These are phyloP conservation scores for Hawksworthiomyces lignivorus DNA, from an alignment of 2,329 filamentous ascomycete species.

Conservation along the genomic window DNA sequence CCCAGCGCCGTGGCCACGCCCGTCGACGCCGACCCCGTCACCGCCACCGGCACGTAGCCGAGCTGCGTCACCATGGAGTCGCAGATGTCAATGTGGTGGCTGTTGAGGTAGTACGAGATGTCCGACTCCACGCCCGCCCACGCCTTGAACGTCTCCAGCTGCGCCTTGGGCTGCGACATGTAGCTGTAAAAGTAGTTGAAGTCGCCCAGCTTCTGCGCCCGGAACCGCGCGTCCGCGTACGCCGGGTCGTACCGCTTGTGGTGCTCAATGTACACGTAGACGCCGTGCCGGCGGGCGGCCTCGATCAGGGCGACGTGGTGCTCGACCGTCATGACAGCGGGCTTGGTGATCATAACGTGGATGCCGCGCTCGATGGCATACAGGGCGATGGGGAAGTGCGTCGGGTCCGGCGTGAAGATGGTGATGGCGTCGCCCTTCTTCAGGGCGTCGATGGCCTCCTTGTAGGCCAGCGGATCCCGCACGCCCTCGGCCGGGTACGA, in stretches of 20 bases:
- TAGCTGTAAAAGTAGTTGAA: constrained; percentile 99
- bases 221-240: constrained; percentile 78
- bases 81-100: constrained; percentile 86
- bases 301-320: constrained; percentile 72
- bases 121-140: constrained; percentile 90
- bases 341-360: constrained; percentile 91
- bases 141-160: constrained; percentile 88
- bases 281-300: constrained; percentile 63
- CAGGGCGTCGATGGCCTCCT: constrained; percentile 76
- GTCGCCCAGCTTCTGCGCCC: constrained; percentile 70
- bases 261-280: constrained; percentile 91
- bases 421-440: constrained; percentile 81
- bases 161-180: constrained; percentile 88
- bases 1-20: constrained; percentile 73
- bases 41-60: constrained; percentile 69
- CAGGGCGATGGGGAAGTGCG: constrained; percentile 83
- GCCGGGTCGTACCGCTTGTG: constrained; percentile 95
- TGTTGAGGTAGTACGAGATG: constrained; percentile 95
- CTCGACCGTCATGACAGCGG: constrained; percentile 74
- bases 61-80: constrained; percentile 76
- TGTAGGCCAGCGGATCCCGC: constrained; percentile 76
- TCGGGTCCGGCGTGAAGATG: constrained; percentile 91
- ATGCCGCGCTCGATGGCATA: constrained; percentile 84
- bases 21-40: constrained; percentile 68
- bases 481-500: constrained; percentile 71